Evolutionary conservation across 768 basidiomycete genomes (phyloP), one percentile per base, ranked within the genome.

Genomic region (Boletus tylopilopsis): DNA sequence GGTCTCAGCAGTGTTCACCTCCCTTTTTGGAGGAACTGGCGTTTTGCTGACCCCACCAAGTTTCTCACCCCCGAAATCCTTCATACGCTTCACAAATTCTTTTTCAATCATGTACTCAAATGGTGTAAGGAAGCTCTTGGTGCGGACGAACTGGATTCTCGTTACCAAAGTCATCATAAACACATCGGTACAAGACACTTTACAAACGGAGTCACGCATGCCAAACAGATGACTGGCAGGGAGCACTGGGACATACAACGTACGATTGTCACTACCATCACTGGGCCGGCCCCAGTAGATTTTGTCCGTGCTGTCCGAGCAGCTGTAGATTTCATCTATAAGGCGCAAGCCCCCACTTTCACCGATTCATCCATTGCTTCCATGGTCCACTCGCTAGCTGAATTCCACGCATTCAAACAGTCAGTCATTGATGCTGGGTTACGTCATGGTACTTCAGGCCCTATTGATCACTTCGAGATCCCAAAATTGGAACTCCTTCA

Each of bases 211-310:
- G 70, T 76, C n/a, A 72, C 66, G 4, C 54, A 56, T 10, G 47
- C 76, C 11, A 75, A 74, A 39, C 75, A 76, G 51, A 68, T 73
- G 0, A 70, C 70, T 22, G 71, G 74, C 0, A 30, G 64, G 10
- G 70, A 70, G 23, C 71, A 76, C 43, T 39, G 68, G 3, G 67
- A 76, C 24, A 56, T 75, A 1, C 64, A 76, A 48, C 47, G 54
- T 6, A 68, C 68, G 38, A 49, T 76, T 8, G 37, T 77, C 9
- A 37, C 57, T 7, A 50, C 71, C 11, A 67, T 75, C 32, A 65
- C 69, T 37, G 69, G 67, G n/a, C 65, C 58, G 44, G 45, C 66
- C 2, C 30, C 25, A 3, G n/a, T n/a, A n/a, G 9, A 45, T 8
- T 67, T 76, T 41, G 49, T 76, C 15, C 51, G 46, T 33, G 64